phyloP scores from a whole-genome alignment of 176 grass and related monocot species.

The Oropetium thomaeum region DNA sequence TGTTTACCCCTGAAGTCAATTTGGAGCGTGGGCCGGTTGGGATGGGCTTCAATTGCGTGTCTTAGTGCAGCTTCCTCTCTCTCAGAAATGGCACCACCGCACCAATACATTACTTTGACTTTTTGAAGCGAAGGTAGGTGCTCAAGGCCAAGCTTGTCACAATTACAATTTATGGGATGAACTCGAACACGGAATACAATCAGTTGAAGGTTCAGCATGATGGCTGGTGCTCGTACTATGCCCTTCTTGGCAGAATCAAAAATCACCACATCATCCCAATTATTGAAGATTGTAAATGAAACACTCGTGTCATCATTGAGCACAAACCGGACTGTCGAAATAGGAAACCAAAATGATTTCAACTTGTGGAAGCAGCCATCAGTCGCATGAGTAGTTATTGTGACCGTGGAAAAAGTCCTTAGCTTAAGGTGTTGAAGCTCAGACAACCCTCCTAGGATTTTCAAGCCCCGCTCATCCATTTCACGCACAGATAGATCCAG shows the following conservation, averaged over 20 bases:
- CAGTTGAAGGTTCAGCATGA: background rate
- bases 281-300: background rate
- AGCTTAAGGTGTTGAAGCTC: background rate
- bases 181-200: no score
- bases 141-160: background rate
- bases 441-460: background rate
- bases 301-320: background rate
- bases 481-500: accelerated
- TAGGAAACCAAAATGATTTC: background rate
- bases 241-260: background rate
- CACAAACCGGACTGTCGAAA: background rate
- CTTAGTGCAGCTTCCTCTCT: no score
- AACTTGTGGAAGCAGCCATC: background rate
- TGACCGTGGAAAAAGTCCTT: background rate
- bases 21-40: no score
- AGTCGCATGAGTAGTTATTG: background rate
- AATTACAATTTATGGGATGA: background rate
- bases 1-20: no score
- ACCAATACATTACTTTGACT: no score
- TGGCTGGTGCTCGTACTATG: background rate
- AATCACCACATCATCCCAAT: background rate
- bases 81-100: no score
- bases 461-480: background rate
- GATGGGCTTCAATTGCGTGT: no score
- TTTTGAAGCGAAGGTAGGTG: background rate